phyloP scores from a whole-genome alignment of 2,329 filamentous ascomycete species.

The Fusarium multiceps region DNA sequence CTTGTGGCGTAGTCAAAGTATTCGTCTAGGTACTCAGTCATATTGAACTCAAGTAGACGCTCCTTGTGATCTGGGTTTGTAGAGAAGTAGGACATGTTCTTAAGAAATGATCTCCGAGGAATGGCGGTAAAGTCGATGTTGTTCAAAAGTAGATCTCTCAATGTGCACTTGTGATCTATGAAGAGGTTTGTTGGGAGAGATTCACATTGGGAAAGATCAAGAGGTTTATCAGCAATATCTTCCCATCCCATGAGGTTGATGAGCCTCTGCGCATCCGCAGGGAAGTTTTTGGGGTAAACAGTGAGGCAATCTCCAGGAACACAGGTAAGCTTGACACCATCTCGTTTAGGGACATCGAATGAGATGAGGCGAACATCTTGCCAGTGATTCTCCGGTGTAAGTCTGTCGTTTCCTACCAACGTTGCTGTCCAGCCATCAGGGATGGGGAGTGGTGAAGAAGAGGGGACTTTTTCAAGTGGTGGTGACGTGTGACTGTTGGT shows the following conservation, averaged over 20 bases:
- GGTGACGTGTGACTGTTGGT: conserved; percentile 26
- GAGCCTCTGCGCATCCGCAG: conserved; percentile 80
- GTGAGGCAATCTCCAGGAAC: conserved; percentile 83
- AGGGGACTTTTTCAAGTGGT: conserved; percentile 43
- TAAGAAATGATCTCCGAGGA: conserved; percentile 87
- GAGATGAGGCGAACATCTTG: conserved; percentile 91
- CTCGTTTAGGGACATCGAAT: conserved; percentile 59
- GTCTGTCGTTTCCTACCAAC: conserved; percentile 73
- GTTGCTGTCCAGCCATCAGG: conserved; percentile 66
- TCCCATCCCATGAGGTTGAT: conserved; percentile 85
- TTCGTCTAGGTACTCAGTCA: conserved; percentile 84
- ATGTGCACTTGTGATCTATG: conserved; percentile 62
- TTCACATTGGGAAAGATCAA: conserved; percentile 61
- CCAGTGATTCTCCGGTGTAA: conserved; percentile 84
- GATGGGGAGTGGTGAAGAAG: conserved; percentile 62
- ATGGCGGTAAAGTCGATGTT: conserved; percentile 92
- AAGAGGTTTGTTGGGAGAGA: conserved; percentile 52
- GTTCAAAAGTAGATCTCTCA: conserved; percentile 81
- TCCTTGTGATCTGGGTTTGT: conserved; percentile 78
- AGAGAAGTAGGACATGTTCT: conserved; percentile 80
- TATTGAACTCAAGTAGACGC: conserved; percentile 84
- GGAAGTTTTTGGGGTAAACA: conserved; percentile 89
- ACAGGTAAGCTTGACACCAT: conserved; percentile 49
- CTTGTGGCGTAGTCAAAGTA: conserved; percentile 96
- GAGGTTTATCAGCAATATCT: conserved; percentile 73